Conservation (phyloP, 208 protist genomes). For the Trypanosoma congolense region DNA sequence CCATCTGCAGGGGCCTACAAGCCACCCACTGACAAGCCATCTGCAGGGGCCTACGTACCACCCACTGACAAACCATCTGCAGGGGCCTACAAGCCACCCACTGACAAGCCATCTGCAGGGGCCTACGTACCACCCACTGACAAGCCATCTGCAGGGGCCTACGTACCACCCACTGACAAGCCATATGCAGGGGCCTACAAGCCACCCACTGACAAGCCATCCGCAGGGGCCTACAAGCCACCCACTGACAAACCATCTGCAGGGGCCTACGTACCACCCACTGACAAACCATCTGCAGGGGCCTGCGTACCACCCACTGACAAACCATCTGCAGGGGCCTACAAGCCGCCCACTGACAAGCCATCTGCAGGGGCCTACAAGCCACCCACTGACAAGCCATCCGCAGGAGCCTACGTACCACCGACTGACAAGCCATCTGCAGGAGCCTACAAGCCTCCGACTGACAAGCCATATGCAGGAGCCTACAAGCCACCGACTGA, state of each 20-base stretch:
- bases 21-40: conserved; percentile 12
- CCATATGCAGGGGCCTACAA: conserved; percentile 21
- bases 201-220: conserved; percentile 15
- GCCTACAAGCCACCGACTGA: conserved; percentile 23
- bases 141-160: conserved; percentile 17
- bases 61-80: conserved; percentile 11
- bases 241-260: conserved; percentile 13
- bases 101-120: conserved; percentile 9
- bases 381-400: conserved; percentile 6
- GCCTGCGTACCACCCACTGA: conserved; percentile 28
- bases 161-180: conserved; percentile 20
- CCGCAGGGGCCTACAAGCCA: conserved; percentile 30
- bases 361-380: conserved; percentile 15
- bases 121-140: conserved; percentile 20
- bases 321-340: conserved; percentile 13
- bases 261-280: conserved; percentile 22
- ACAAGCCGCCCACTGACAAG: conserved; percentile 23
- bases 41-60: conserved; percentile 24
- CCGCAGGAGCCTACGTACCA: conserved; percentile 21
- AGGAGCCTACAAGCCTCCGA: conserved; percentile 24
- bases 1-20: conserved; percentile 11
- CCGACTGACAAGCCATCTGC: conserved; percentile 18
- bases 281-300: conserved; percentile 13
- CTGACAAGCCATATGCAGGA: conserved; percentile 16
- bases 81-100: conserved; percentile 34